Percentiles rank a stretch among this genome's conserved stretches.
phyloP scores from a whole-genome alignment of 2,329 filamentous ascomycete species.

The Tolypocladium cylindrosporum region DNA sequence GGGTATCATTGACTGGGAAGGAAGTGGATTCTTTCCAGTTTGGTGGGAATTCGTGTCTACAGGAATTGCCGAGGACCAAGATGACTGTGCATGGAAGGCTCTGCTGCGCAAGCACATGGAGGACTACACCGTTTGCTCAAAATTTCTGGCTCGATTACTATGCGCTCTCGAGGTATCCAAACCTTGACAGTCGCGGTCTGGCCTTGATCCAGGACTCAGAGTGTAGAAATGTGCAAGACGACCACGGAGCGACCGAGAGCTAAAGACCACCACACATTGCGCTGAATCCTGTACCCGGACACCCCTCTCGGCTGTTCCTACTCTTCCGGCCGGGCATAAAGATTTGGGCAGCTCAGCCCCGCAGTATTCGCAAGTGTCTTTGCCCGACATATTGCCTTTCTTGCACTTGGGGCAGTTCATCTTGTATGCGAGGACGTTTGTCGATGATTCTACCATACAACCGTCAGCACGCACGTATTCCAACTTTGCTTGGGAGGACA shows the following conservation, averaged over 20 bases:
- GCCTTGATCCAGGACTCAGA: background rate
- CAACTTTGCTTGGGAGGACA: too few species aligned
- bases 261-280: too few species aligned
- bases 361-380: slow-evolving; percentile 1
- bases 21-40: slow-evolving; percentile 24
- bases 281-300: too few species aligned
- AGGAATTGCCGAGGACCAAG: slow-evolving; percentile 16
- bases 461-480: too few species aligned
- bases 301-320: background rate
- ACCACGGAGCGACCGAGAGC: too few species aligned
- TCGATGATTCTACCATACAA: too few species aligned
- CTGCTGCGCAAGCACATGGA: slow-evolving; percentile 1
- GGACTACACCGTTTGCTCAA: too few species aligned
- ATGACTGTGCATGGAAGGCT: slow-evolving; percentile 12
- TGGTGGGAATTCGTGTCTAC: slow-evolving; percentile 25
- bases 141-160: slow-evolving; percentile 2
- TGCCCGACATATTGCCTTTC: slow-evolving; percentile 1
- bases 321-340: background rate
- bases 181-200: background rate
- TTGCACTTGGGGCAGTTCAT: slow-evolving; percentile 4
- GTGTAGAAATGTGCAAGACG: background rate
- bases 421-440: too few species aligned
- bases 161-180: slow-evolving; percentile 1
- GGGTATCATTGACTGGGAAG: slow-evolving; percentile 30
- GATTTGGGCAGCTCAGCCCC: background rate